Base-by-base conservation (phyloP, 805 yeast genomes). In the Lipomyces spencermartinsiae region DNA sequence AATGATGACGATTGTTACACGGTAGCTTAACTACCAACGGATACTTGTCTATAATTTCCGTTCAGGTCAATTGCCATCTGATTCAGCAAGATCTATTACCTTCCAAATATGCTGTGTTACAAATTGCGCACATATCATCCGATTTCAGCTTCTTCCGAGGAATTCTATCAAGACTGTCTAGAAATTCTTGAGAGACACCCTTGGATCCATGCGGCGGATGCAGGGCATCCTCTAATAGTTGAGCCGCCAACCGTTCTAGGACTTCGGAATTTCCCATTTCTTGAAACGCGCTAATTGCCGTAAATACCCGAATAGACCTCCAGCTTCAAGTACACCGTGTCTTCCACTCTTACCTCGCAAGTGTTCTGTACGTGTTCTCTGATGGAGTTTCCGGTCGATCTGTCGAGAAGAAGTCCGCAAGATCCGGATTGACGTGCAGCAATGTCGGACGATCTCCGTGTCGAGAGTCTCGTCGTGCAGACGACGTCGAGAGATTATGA, bases 131-230 rank as follows among this genome's bases (percentile, higher is more conserved):
- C 19, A 87, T 84, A 63, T 90, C 92, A 9, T 68, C 67, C n/a
- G 56, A 34, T 60, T 80, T 74, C 16, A 83, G 70, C 10, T 81
- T 80, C 65, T 79, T 81, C 43, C 82, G 80, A 0, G 86, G 80
- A 0, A 93, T 87, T 67, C 98, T 79, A 34, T 92, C 97, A 62
- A 93, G 81, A 0, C 89, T 81, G 75, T 93, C 98, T 5, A 94
- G 79, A 74, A 86, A 92, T 56, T 83, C 84, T 70, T 90, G 90
- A 10, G 87, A 80, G 4, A 92, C 90, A 0, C 95, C 94, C 33
- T 63, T 64, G 14, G 64, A 19, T 19, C 62, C 61, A 25, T 35
- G 35, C 9, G 72, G 66, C 14, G 63, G 63, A 60, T 67, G 59
- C 33, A 39, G 5, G 1, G 72, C 72, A 25, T 69, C 72, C 14